Percentiles rank a stretch among this genome's conserved stretches.
These are phyloP conservation scores for Fusarium algeriense DNA, from an alignment of 2,329 filamentous ascomycete species.

Conservation along the genomic window DNA sequence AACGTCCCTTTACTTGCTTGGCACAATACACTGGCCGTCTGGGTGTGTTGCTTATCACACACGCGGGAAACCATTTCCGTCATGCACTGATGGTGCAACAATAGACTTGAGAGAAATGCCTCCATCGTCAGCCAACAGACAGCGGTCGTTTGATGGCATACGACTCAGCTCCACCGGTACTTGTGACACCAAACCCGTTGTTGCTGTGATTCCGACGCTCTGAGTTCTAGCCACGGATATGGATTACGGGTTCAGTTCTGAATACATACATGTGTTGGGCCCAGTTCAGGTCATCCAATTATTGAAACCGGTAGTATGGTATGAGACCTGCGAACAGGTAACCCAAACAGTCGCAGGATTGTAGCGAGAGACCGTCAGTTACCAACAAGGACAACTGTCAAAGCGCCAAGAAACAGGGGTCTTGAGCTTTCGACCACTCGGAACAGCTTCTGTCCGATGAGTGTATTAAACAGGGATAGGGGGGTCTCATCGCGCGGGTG, in stretches of 20 bases:
- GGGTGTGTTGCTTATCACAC: slow-evolving; percentile 17
- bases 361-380: slow-evolving; percentile 10
- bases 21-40: slow-evolving; percentile 16
- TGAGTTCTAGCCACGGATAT: slow-evolving; percentile 4
- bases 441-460: slow-evolving; percentile 9
- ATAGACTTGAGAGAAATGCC: not conserved
- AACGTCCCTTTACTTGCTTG: slow-evolving; percentile 27
- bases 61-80: slow-evolving; percentile 37
- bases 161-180: slow-evolving; percentile 32
- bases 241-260: slow-evolving; percentile 11
- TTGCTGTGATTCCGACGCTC: slow-evolving; percentile 33
- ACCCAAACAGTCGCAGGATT: slow-evolving; percentile 20
- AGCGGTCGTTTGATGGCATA: slow-evolving; percentile 27
- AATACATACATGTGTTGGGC: slow-evolving; percentile 11
- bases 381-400: slow-evolving; percentile 20
- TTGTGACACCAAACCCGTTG: slow-evolving; percentile 34
- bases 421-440: not conserved
- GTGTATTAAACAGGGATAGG: slow-evolving; percentile 7
- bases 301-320: slow-evolving; percentile 23
- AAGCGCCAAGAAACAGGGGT: slow-evolving; percentile 11
- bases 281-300: slow-evolving; percentile 11
- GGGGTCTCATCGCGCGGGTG: slow-evolving; percentile 4
- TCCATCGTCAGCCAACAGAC: slow-evolving; percentile 7
- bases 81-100: not conserved
- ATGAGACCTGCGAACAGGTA: slow-evolving; percentile 32